Percentiles rank a stretch among this genome's conserved stretches.
Conservation (phyloP, 805 yeast genomes). For the Zygosaccharomyces pseudorouxii region DNA sequence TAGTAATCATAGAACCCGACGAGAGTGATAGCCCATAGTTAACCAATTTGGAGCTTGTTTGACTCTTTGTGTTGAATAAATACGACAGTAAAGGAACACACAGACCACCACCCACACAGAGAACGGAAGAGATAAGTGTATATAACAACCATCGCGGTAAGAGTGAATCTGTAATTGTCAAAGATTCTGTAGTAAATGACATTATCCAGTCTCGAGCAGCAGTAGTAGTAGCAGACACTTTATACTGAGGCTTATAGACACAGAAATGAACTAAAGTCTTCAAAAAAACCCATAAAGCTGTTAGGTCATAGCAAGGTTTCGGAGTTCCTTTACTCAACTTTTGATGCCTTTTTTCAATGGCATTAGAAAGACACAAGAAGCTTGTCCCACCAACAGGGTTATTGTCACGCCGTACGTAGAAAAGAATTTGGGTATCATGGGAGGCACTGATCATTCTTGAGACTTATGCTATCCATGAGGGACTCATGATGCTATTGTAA, state of each 20-base stretch:
- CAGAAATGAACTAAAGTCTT: no score
- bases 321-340: neutral
- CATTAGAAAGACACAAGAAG: neutral
- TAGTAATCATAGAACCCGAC: constrained; percentile 76
- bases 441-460: neutral
- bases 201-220: neutral
- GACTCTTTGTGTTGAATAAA: constrained; percentile 14
- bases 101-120: constrained; percentile 68
- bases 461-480: neutral
- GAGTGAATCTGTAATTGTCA: constrained; percentile 1
- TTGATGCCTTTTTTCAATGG: neutral
- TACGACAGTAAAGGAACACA: constrained; percentile 42
- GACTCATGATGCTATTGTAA: neutral
- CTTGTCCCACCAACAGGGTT: constrained; percentile 1
- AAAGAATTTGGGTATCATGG: neutral
- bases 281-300: neutral
- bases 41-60: constrained; percentile 51
- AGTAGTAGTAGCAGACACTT: neutral
- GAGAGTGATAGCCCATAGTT: constrained; percentile 72
- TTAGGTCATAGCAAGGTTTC: neutral
- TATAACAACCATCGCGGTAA: constrained; percentile 33
- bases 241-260: no score
- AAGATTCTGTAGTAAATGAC: neutral
- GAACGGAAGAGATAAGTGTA: constrained; percentile 55
- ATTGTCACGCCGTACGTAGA: neutral